Base-by-base conservation (phyloP, 192 early-diverging fungal species). In the Rhizophagus prolifer region DNA sequence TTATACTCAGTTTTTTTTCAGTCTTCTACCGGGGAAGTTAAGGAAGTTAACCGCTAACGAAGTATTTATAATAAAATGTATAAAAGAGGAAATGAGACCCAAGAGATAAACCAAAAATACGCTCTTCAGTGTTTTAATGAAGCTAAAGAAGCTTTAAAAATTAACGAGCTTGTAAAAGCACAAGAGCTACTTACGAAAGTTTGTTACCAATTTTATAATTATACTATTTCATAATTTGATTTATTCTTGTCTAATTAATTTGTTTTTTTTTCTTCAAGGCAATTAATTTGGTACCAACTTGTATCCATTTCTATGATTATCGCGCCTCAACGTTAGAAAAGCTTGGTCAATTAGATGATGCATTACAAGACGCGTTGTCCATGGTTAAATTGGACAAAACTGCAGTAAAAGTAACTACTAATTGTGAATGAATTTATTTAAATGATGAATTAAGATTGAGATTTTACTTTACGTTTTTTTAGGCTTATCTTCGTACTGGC, bases 251-350 rank as follows among this genome's bases (percentile, higher is more conserved):
- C n/a, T 66, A 31, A 19, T 66, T 19, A 14, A 66, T 31, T 66
- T 19, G 13, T 38, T 8, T 38, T 8, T 38, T 38, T 38, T 38
- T 9, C 7, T n/a, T 36, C 9, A 31, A 70, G 75, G 82, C 78
- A 46, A 79, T 79, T 31, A 58, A 41, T 21, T 26, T 72, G 21
- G 38, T 58, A 26, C 58, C 69, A 4, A 72, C 61, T 47, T 72
- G 41, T 58, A 78, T 78, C 47, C 19, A 5, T 38, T 71, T 78
- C 41, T 69, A 78, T 60, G 79, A 80, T 54, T 75, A 38, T 69
- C 79, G 79, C 16, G 72, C 79, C 2, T 74, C 74, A n/a, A 50
- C 79, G 28, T 21, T 21, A 6, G 66, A 75, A 64, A 73, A 75
- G 23, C 58, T 80, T 9, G 72, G 65, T 9, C 47, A 41, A 6